Conservation (phyloP, 2,329 filamentous ascomycete species). For the Fusarium vanettenii region DNA sequence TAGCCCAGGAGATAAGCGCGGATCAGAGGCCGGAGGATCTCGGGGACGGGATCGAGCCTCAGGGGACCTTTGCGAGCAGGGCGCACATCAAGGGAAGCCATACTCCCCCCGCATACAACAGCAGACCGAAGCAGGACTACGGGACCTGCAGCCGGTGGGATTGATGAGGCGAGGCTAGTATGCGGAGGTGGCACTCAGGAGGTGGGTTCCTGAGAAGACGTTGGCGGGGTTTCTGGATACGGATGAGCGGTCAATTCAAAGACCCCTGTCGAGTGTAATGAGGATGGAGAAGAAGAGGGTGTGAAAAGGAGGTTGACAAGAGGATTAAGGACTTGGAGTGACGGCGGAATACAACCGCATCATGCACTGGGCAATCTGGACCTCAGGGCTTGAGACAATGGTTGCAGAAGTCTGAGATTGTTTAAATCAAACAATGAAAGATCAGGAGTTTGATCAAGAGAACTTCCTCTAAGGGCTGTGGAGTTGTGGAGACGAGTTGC, state of each 20-base stretch:
- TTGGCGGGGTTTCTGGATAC: slow-evolving; percentile 35
- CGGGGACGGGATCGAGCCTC: slow-evolving; percentile 55
- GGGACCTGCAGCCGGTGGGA: slow-evolving; percentile 37
- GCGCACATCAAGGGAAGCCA: slow-evolving; percentile 29
- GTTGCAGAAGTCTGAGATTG: slow-evolving; percentile 7
- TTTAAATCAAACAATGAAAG: slow-evolving; percentile 11
- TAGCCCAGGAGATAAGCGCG: slow-evolving; percentile 72
- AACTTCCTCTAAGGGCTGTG: slow-evolving; percentile 1
- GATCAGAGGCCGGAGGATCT: slow-evolving; percentile 64
- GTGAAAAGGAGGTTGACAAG: slow-evolving; percentile 27
- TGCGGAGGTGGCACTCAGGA: slow-evolving; percentile 18
- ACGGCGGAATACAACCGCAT: slow-evolving; percentile 28
- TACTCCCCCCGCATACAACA: slow-evolving; percentile 27
- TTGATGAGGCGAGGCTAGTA: slow-evolving; percentile 2
- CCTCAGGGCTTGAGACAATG: slow-evolving; percentile 5
- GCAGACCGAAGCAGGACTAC: slow-evolving; percentile 31
- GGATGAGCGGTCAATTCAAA: slow-evolving; percentile 32
- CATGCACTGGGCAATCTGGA: slow-evolving; percentile 31
- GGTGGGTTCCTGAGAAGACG: slow-evolving; percentile 29
- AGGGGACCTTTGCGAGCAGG: slow-evolving; percentile 33
- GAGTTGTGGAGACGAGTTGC: slow-evolving; percentile 19
- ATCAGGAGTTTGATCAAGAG: slow-evolving; percentile 15
- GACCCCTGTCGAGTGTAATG: slow-evolving; percentile 33
- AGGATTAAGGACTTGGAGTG: slow-evolving; percentile 17
- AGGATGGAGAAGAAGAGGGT: slow-evolving; percentile 32